Evolutionary conservation across 2,329 filamentous ascomycete genomes (phyloP).

Genomic region (Microsporum audouinii): DNA sequence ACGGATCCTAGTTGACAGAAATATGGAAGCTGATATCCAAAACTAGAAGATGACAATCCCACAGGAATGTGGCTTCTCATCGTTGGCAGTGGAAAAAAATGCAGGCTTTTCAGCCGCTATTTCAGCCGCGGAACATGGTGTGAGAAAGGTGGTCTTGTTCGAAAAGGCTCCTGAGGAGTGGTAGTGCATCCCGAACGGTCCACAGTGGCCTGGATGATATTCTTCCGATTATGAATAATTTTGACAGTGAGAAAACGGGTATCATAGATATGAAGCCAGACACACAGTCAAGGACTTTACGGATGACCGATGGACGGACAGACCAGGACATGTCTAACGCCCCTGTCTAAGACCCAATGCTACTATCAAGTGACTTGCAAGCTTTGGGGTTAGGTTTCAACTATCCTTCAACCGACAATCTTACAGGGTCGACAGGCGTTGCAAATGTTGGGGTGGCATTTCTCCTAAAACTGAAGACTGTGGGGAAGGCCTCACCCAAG

Average conservation of each 20-base stretch:
- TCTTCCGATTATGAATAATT: conserved; percentile 51
- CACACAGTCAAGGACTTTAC: conserved; percentile 47
- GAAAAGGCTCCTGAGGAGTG: conserved; percentile 50
- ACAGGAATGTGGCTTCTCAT: conserved; percentile 35
- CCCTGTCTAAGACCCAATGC: conserved; percentile 42
- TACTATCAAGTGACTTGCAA: conserved; percentile 45
- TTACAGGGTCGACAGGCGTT: conserved; percentile 49
- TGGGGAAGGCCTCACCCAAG: conserved; percentile 47
- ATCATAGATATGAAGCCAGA: conserved; percentile 45
- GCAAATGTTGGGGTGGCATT: conserved; percentile 58
- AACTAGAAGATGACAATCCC: conserved; percentile 8
- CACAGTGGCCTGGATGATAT: conserved; percentile 47
- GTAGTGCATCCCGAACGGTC: conserved; percentile 49
- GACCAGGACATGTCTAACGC: conserved; percentile 39
- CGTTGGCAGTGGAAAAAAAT: conserved; percentile 47
- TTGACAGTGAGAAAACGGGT: conserved; percentile 34
- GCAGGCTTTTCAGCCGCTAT: conserved; percentile 52
- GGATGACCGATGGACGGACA: conserved; percentile 44
- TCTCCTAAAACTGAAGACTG: conserved; percentile 48
- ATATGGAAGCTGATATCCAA: background rate
- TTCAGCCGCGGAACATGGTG: conserved; percentile 42
- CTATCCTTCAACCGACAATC: conserved; percentile 56
- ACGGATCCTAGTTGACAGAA: background rate
- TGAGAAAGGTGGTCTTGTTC: conserved; percentile 41
- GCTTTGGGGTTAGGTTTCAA: conserved; percentile 46